Evolutionary conservation across 1,139 yeast species (phyloP), one percentile per base, ranked within the genome.

Genomic region (Geotrichum klebahnii): DNA sequence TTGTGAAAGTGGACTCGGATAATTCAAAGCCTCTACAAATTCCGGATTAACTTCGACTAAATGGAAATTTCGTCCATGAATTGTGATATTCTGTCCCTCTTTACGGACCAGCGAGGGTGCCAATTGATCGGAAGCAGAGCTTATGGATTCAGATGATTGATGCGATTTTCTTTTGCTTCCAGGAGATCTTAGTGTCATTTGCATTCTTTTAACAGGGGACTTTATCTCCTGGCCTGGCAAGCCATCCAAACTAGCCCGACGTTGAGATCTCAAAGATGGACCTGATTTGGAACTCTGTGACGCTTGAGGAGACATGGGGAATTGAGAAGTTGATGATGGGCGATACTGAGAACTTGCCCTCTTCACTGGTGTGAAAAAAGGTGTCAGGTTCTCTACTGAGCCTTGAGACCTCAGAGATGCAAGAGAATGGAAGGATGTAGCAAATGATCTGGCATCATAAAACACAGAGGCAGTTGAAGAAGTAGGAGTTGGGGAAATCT

Each of bases 11-110:
- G 36, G 12, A 14, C 33, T 3, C 36, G 3, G 4, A 2, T 8
- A 16, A 16, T 16, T 33, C 3, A 20, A 20, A 20, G 16, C 14
- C 2, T n/a, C 14, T 5, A 31, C 66, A 48, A 62, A 61, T 33
- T 63, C 67, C 1, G 67, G 68, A 42, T 64, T 64, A 23, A 64
- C 67, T 43, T 64, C 66, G 1, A 64, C 68, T 17, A 64, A 61
- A n/a, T 61, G 58, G 51, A 64, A 64, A 50, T 62, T 63, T 48
- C 59, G 61, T 19, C 68, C 68, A 35, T 60, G 59, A 12, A 64
- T 44, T 1, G 66, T 62, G 52, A 64, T 63, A n/a, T 43, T 43
- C 36, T 62, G 64, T 14, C 62, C 61, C 10, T 56, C 53, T 35
- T 62, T 59, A 22, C 67, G 54, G 49, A 62, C 52, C 31, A 63